These are phyloP conservation scores for Umbelopsis sp. DNA, from an alignment of 371 early-diverging fungal species.

Conservation along the genomic window DNA sequence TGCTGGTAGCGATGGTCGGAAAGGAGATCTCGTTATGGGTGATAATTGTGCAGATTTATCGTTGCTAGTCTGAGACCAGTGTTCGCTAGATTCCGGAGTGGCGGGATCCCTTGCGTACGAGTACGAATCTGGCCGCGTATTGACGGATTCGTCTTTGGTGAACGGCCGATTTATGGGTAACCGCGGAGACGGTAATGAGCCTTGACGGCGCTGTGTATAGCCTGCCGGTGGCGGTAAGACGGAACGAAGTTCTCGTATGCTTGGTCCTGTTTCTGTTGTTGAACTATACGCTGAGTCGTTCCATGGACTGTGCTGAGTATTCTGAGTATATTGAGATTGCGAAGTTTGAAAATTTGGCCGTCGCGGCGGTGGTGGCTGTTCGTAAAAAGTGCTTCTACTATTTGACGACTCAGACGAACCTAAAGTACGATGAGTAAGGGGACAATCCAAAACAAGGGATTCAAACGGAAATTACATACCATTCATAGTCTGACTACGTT, in stretches of 20 bases:
- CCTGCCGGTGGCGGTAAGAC: neutral
- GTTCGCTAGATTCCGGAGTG: neutral
- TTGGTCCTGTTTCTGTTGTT: neutral
- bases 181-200: constrained; percentile 7
- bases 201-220: neutral
- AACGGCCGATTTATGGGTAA: neutral
- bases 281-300: constrained; percentile 4
- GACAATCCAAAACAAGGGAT: no score
- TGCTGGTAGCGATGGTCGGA: neutral
- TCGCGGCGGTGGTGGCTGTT: neutral
- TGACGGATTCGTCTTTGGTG: neutral
- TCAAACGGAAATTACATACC: no score
- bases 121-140: neutral
- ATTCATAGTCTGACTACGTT: no score
- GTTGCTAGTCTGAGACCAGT: neutral
- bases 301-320: constrained; percentile 3
- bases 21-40: neutral
- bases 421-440: no score
- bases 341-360: neutral
- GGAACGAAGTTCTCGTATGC: neutral
- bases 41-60: neutral
- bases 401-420: no score
- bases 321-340: neutral
- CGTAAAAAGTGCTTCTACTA: neutral
- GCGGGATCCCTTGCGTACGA: neutral